Evolutionary conservation across 2,329 filamentous ascomycete species (phyloP).

Genomic region (Aspergillus chevalieri): DNA sequence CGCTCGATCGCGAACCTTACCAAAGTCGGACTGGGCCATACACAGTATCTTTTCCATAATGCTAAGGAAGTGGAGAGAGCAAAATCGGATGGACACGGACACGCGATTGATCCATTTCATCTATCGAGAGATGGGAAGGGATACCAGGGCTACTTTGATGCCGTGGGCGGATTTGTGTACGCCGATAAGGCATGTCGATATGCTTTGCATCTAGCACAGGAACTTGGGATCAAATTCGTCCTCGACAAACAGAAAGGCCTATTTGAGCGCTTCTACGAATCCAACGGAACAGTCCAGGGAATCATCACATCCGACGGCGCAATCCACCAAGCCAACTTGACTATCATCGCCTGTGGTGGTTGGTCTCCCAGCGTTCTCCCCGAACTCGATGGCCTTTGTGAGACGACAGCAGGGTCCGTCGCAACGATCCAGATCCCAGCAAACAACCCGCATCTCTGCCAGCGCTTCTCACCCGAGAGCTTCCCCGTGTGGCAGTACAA

Average conservation of each 20-base stretch:
- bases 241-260: conserved; percentile 24
- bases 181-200: conserved; percentile 45
- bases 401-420: conserved; percentile 46
- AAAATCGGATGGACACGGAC: conserved; percentile 19
- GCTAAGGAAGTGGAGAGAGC: conserved; percentile 22
- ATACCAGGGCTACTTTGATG: conserved; percentile 40
- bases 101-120: conserved; percentile 35
- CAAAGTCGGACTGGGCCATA: conserved; percentile 25
- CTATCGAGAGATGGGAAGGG: conserved; percentile 18
- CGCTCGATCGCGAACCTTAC: conserved; percentile 33
- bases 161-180: conserved; percentile 40
- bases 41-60: conserved; percentile 32
- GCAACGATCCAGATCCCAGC: conserved; percentile 44
- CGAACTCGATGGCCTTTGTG: conserved; percentile 37
- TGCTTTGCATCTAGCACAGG: conserved; percentile 39
- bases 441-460: conserved; percentile 28
- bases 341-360: conserved; percentile 39
- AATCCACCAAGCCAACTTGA: conserved; percentile 26
- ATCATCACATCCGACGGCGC: conserved; percentile 36
- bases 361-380: conserved; percentile 43
- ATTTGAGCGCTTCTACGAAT: conserved; percentile 5
- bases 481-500: conserved; percentile 45
- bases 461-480: conserved; percentile 36
- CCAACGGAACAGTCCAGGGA: conserved; percentile 23
- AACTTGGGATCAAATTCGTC: conserved; percentile 39